Percentiles rank a stretch among this genome's conserved stretches.
These are phyloP conservation scores for Xylaria sp. DNA, from an alignment of 2,329 filamentous ascomycete genomes.

Conservation along the genomic window DNA sequence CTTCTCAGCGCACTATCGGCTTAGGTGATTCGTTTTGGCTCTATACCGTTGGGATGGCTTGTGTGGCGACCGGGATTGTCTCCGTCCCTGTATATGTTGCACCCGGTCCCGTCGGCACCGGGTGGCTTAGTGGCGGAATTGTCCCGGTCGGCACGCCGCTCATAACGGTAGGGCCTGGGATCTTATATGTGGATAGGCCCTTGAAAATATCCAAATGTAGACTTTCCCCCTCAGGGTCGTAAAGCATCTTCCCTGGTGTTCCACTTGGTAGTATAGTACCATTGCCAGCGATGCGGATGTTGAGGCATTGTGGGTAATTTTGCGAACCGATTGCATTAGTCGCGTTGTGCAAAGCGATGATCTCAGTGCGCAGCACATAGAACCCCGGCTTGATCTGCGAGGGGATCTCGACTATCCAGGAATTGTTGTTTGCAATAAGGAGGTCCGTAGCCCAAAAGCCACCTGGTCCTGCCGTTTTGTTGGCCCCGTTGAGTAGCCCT, in stretches of 20 bases:
- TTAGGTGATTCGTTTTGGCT: too few species aligned
- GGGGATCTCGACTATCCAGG: conserved; percentile 55
- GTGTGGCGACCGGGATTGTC: conserved; percentile 10
- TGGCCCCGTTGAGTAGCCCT: conserved; percentile 34
- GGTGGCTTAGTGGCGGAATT: conserved; percentile 30
- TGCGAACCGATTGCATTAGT: conserved; percentile 50
- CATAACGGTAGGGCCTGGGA: conserved; percentile 37
- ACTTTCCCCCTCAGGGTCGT: conserved; percentile 35
- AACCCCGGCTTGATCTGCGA: conserved; percentile 51
- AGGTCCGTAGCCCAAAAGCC: conserved; percentile 47
- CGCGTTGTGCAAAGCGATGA: conserved; percentile 56
- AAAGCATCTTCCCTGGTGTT: conserved; percentile 34
- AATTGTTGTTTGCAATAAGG: conserved; percentile 56
- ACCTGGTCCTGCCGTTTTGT: conserved; percentile 36
- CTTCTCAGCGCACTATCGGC: too few species aligned
- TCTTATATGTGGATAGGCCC: conserved; percentile 32
- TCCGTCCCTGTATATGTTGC: conserved; percentile 26
- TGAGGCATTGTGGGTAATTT: conserved; percentile 62
- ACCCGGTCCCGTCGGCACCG: conserved; percentile 33
- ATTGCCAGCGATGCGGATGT: conserved; percentile 59
- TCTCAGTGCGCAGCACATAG: conserved; percentile 59
- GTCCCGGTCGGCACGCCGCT: conserved; percentile 17
- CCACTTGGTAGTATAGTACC: conserved; percentile 41
- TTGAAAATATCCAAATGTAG: conserved; percentile 37
- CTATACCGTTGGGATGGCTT: neutral